Evolutionary conservation across 345 rosid species (phyloP), one percentile per base, ranked within the genome.

Genomic region (Clausena lansium): DNA sequence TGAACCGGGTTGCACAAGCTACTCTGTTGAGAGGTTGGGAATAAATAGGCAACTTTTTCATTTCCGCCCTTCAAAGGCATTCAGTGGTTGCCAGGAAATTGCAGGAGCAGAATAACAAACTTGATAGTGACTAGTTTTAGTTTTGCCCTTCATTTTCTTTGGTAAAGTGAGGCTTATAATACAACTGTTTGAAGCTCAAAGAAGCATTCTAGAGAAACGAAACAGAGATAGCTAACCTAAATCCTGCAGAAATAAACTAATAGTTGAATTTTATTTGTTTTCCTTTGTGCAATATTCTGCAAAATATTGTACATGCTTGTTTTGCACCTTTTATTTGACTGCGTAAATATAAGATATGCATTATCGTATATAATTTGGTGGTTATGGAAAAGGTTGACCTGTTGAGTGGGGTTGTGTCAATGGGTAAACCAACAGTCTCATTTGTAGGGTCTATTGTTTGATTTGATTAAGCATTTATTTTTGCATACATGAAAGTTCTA

Each of bases 1-100:
- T 87, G 38, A 85, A 81, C 76, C 76, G 84, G 20, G 90, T 87
- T 17, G 90, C 87, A 0, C 83, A 82, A 1, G 87, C 88, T 47
- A 83, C 87, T 7, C 67, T 84, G 55, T 74, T 84, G 17, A 81
- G 91, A 70, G 91, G 87, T 11, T 84, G 88, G 89, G 87, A 86
- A 78, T 83, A 84, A 50, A 85, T 59, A 84, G 35, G 45, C 9
- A 25, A 54, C 20, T 11, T 24, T 54, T 54, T 33, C 38, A n/a
- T 50, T 63, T 73, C 63, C 45, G 22, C 28, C 63, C 5, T 54
- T 11, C 73, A 68, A 24, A 36, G 2, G 54, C 66, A 57, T 58
- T 32, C 14, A 5, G 11, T 36, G 52, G 47, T 55, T 71, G 14
- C 9, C n/a, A 6, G 59, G 0, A 30, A 71, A 32, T 52, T 0